These are phyloP conservation scores for Amanita pallidorosea DNA, from an alignment of 768 basidiomycete species.

Conservation along the genomic window DNA sequence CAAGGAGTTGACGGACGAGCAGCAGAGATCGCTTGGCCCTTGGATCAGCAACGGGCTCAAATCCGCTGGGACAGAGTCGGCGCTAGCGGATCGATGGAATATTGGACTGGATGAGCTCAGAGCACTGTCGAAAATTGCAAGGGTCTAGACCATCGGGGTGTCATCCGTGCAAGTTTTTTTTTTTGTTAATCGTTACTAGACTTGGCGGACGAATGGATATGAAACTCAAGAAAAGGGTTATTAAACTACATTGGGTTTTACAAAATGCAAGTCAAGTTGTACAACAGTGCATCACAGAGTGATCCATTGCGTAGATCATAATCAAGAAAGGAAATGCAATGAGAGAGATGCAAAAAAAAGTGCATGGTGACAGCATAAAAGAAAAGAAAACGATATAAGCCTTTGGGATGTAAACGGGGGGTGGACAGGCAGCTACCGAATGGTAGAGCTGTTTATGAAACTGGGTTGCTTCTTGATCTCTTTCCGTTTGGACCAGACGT, in stretches of 20 bases:
- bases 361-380: background rate
- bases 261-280: background rate
- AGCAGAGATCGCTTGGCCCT: slow-evolving; percentile 16
- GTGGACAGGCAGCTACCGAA: slow-evolving; percentile 11
- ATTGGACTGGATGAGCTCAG: slow-evolving; percentile 17
- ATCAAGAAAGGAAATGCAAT: slow-evolving; percentile 1
- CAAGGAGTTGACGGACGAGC: slow-evolving; percentile 16
- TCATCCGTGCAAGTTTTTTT: background rate
- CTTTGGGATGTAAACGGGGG: background rate
- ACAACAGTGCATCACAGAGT: slow-evolving; percentile 3
- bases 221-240: background rate
- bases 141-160: background rate
- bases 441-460: slow-evolving; percentile 16
- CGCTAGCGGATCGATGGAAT: slow-evolving; percentile 18
- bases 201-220: background rate
- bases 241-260: slow-evolving; percentile 5
- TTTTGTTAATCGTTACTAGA: background rate
- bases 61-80: slow-evolving; percentile 7
- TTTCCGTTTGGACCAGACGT: slow-evolving; percentile 20
- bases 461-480: slow-evolving; percentile 21
- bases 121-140: background rate
- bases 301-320: slow-evolving; percentile 5
- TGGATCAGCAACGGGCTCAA: slow-evolving; percentile 18
- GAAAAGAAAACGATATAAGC: background rate
- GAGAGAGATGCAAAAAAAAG: background rate